Evolutionary conservation across 1,284 basidiomycete genomes (phyloP).

Genomic region (Apiotrichum gamsii): DNA sequence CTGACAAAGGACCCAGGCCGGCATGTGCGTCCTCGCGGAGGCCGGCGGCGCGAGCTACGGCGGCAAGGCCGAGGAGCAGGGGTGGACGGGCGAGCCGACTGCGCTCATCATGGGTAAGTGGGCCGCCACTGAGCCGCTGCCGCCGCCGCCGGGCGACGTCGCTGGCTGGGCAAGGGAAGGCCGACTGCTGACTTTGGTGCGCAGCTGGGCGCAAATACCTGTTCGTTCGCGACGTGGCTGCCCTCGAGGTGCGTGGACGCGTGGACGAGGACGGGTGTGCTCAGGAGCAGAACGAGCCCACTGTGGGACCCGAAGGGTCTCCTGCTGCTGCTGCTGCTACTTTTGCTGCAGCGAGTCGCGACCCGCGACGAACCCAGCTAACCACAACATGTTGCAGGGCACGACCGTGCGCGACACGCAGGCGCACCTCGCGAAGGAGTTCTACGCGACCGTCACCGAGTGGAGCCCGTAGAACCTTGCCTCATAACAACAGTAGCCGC

Average conservation of each 20-base stretch:
- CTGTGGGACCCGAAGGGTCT: not conserved
- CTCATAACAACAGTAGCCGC: not conserved
- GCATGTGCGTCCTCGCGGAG: slow-evolving; percentile 86
- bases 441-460: slow-evolving; percentile 76
- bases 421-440: slow-evolving; percentile 71
- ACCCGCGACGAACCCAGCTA: no score
- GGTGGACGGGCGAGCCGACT: slow-evolving; percentile 41
- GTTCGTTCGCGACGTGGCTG: slow-evolving; percentile 54
- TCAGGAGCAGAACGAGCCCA: no score
- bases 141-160: no score
- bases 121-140: not conserved
- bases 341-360: no score
- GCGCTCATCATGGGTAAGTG: slow-evolving; percentile 57
- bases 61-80: slow-evolving; percentile 48
- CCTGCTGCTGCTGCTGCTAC: not conserved
- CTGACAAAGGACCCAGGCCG: no score
- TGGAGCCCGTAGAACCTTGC: slow-evolving; percentile 48
- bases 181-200: no score
- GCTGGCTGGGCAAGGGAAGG: no score
- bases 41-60: slow-evolving; percentile 75
- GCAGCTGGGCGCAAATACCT: slow-evolving; percentile 75
- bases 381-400: slow-evolving; percentile 15
- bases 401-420: slow-evolving; percentile 69
- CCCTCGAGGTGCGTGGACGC: slow-evolving; percentile 1
- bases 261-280: not conserved